Evolutionary conservation across 805 yeast species (phyloP).

Genomic region (Sugiyamaella lignohabitans): DNA sequence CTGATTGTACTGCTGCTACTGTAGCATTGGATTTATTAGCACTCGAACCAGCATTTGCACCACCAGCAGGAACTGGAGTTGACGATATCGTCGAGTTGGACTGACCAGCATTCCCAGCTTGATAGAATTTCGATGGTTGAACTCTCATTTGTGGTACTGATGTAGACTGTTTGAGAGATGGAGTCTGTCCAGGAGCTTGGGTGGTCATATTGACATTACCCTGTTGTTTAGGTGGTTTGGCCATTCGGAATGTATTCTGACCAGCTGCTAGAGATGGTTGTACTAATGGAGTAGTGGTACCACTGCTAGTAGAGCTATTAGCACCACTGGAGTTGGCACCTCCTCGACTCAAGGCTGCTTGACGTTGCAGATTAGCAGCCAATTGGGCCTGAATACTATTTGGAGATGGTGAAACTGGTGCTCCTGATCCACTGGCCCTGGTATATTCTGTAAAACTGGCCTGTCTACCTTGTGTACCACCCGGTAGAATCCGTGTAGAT

Average conservation of each 20-base stretch:
- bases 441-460: neutral
- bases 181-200: neutral
- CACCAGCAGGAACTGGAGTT: neutral
- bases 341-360: neutral
- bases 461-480: neutral
- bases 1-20: conserved; percentile 12
- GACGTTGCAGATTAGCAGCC: conserved; percentile 17
- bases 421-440: neutral
- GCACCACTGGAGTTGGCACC: conserved; percentile 6
- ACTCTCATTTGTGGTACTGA: conserved; percentile 17
- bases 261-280: conserved; percentile 27
- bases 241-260: conserved; percentile 14
- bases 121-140: conserved; percentile 9
- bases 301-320: neutral
- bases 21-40: conserved; percentile 2
- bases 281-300: conserved; percentile 10
- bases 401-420: conserved; percentile 8
- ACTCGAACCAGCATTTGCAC: neutral
- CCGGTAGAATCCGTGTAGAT: neutral
- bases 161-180: conserved; percentile 9
- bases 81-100: conserved; percentile 1
- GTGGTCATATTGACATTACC: neutral
- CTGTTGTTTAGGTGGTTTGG: neutral
- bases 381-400: conserved; percentile 19
- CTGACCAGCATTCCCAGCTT: neutral